phyloP scores from a whole-genome alignment of 225 moss, liverwort and hornwort genomes.

The Climacium dendroides region DNA sequence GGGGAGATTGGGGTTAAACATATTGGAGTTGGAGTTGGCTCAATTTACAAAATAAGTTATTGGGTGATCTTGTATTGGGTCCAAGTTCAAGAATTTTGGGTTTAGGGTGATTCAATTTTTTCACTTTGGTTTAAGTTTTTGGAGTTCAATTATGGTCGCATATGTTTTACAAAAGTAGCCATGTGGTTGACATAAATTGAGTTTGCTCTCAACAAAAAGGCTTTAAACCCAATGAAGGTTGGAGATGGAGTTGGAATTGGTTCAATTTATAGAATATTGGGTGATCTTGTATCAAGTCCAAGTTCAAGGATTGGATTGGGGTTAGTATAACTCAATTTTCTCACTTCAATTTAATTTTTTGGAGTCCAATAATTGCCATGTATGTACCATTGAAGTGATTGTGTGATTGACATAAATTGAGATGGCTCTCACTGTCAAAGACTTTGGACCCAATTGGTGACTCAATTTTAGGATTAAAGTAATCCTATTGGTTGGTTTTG shows the following conservation, averaged over 20 bases:
- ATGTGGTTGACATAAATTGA: not conserved
- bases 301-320: not conserved
- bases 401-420: not conserved
- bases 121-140: not conserved
- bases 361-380: fast-evolving
- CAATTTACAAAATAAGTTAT: not conserved
- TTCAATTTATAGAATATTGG: not conserved
- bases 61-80: not conserved
- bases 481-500: not conserved
- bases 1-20: no score
- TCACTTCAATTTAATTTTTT: fast-evolving
- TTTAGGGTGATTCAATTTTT: not conserved
- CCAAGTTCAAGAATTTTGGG: not conserved
- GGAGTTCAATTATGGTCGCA: fast-evolving
- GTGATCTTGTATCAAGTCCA: not conserved
- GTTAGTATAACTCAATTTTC: not conserved
- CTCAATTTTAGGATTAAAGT: no score
- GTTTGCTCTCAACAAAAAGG: not conserved
- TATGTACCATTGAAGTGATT: fast-evolving
- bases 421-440: not conserved
- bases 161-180: not conserved
- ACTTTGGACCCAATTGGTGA: not conserved
- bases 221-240: not conserved
- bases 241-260: not conserved
- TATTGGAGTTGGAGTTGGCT: not conserved